Evolutionary conservation across 495 filamentous ascomycete genomes (phyloP).

Genomic region (Tuber borchii): DNA sequence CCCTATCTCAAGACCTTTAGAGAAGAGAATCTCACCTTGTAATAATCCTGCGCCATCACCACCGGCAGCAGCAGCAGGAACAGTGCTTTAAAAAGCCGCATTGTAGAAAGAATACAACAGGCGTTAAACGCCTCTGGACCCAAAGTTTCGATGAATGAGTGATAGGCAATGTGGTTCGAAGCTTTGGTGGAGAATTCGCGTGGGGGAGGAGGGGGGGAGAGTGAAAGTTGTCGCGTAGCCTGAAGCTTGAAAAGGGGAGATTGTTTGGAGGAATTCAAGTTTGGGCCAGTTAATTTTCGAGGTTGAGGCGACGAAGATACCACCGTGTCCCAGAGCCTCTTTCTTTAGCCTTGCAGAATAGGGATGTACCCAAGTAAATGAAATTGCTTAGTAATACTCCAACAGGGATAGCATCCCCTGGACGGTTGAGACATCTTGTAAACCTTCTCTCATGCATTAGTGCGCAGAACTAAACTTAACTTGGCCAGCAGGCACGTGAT

Average conservation of each 20-base stretch:
- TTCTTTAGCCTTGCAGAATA: background rate
- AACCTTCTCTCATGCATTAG: too few species aligned
- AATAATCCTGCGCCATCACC: conserved; percentile 73
- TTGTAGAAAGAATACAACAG: conserved; percentile 27
- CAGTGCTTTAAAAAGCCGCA: conserved; percentile 41
- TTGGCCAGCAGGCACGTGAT: too few species aligned
- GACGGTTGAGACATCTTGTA: too few species aligned
- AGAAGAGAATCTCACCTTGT: conserved; percentile 55
- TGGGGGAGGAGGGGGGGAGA: background rate
- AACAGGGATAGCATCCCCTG: background rate
- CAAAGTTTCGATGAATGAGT: background rate
- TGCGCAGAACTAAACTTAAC: too few species aligned
- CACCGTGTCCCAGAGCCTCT: conserved; percentile 35
- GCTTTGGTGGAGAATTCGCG: background rate
- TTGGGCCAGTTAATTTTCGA: background rate
- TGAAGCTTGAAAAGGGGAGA: background rate
- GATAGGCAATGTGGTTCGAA: background rate
- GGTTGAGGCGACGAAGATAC: conserved; percentile 29
- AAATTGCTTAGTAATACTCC: background rate
- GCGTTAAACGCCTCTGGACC: conserved; percentile 10
- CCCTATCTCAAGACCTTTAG: background rate
- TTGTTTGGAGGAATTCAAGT: conserved; percentile 7
- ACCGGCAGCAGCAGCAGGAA: conserved; percentile 49
- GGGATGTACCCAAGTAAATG: background rate
- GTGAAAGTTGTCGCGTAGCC: background rate